Evolutionary conservation across 2,329 filamentous ascomycete genomes (phyloP).

Genomic region (Penicillium sp.): DNA sequence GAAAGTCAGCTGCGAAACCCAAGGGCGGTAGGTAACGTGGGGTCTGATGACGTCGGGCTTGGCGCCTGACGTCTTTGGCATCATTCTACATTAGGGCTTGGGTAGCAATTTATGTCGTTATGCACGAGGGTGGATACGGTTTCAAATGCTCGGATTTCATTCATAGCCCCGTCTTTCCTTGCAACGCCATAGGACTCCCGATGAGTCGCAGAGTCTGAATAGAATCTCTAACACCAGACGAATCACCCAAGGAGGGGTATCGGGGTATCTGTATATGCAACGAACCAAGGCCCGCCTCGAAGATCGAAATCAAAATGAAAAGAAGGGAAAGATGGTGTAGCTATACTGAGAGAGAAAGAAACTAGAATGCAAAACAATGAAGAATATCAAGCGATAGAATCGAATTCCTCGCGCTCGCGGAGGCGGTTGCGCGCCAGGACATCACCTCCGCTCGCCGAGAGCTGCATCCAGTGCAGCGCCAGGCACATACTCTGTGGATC

Average conservation of each 20-base stretch:
- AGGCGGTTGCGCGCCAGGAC: slow-evolving; percentile 76
- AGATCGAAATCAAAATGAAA: slow-evolving; percentile 7
- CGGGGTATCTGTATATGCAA: slow-evolving; percentile 25
- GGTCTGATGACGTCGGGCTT: slow-evolving; percentile 26
- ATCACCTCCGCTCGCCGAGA: slow-evolving; percentile 79
- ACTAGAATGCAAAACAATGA: slow-evolving; percentile 11
- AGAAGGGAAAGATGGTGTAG: neutral
- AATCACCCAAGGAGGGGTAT: slow-evolving; percentile 22
- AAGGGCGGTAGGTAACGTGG: slow-evolving; percentile 17
- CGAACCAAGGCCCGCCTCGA: slow-evolving; percentile 18
- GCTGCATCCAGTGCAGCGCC: slow-evolving; percentile 95
- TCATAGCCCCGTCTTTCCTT: neutral
- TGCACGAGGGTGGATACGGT: no score
- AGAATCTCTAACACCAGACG: slow-evolving; percentile 23
- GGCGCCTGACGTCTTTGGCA: slow-evolving; percentile 18
- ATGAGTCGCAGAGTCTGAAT: slow-evolving; percentile 5
- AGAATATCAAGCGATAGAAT: slow-evolving; percentile 48
- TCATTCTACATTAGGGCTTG: slow-evolving; percentile 5
- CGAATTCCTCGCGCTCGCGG: slow-evolving; percentile 62
- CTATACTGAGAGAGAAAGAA: no score
- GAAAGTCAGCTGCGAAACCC: slow-evolving; percentile 8
- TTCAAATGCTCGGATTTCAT: no score
- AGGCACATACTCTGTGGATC: slow-evolving; percentile 89
- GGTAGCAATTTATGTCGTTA: slow-evolving; percentile 2
- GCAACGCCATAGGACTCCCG: slow-evolving; percentile 16